phyloP scores from a whole-genome alignment of 345 rosid species.

The Dovyalis caffra region DNA sequence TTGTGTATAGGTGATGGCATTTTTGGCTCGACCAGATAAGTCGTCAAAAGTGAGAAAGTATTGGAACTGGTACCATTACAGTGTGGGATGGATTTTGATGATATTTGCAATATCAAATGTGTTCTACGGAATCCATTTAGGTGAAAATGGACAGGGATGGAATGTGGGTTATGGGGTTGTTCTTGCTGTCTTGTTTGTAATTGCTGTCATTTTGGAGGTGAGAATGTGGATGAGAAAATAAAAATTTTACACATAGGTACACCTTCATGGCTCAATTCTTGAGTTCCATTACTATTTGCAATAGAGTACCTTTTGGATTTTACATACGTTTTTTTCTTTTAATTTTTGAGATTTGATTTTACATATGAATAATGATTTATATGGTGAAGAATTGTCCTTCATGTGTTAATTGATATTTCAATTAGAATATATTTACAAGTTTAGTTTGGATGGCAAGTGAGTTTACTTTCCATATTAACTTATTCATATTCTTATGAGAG shows the following conservation, averaged over 20 bases:
- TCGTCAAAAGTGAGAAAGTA: slow-evolving; percentile 54
- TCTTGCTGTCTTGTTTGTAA: slow-evolving; percentile 40
- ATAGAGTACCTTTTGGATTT: too few relatives aligned
- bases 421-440: too few relatives aligned
- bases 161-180: slow-evolving; percentile 57
- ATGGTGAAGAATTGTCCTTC: too few relatives aligned
- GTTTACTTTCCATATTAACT: too few relatives aligned
- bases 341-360: too few relatives aligned
- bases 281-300: too few relatives aligned
- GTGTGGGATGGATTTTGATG: slow-evolving; percentile 56
- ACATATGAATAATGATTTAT: too few relatives aligned
- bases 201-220: slow-evolving; percentile 43
- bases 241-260: background rate
- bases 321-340: too few relatives aligned
- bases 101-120: slow-evolving; percentile 59
- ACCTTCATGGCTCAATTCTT: too few relatives aligned
- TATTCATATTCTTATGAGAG: too few relatives aligned
- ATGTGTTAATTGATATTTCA: too few relatives aligned
- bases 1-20: slow-evolving; percentile 47
- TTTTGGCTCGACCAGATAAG: slow-evolving; percentile 62
- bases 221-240: slow-evolving; percentile 41
- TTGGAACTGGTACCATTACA: slow-evolving; percentile 86
- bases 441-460: too few relatives aligned
- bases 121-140: slow-evolving; percentile 83
- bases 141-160: slow-evolving; percentile 51